A percentile compares a stretch with the other conserved stretches of the same genome.
Conservation (phyloP, 352 stramenopile genomes). For the Globisporangium solare region DNA sequence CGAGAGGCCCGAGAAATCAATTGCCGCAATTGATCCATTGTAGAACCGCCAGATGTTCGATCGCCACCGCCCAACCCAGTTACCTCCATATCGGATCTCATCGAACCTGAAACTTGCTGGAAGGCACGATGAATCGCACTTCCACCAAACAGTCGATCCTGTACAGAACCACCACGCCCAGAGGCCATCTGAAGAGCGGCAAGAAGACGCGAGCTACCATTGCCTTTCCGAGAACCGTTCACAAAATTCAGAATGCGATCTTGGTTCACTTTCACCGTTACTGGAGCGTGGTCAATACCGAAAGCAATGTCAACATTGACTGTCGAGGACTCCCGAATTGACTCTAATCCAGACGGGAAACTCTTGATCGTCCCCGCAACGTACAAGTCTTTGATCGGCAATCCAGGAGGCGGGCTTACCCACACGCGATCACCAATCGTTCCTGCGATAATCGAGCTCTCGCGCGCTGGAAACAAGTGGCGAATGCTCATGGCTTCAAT, state of each 20-base stretch:
- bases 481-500: slow-evolving; percentile 76
- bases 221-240: slow-evolving; percentile 22
- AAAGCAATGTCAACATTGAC: slow-evolving; percentile 58
- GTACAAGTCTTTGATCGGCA: slow-evolving; percentile 32
- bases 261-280: slow-evolving; percentile 56
- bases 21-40: slow-evolving; percentile 56
- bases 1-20: slow-evolving; percentile 35
- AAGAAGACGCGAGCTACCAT: slow-evolving; percentile 44
- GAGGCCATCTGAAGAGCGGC: slow-evolving; percentile 48
- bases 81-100: slow-evolving; percentile 12
- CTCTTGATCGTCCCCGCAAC: slow-evolving; percentile 58
- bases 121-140: slow-evolving; percentile 29
- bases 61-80: neutral
- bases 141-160: slow-evolving; percentile 17
- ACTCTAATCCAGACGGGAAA: slow-evolving; percentile 50
- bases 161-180: slow-evolving; percentile 10
- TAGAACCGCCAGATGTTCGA: slow-evolving; percentile 12
- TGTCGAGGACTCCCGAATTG: slow-evolving; percentile 33
- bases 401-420: slow-evolving; percentile 33
- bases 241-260: slow-evolving; percentile 55
- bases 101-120: slow-evolving; percentile 33
- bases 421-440: slow-evolving; percentile 64
- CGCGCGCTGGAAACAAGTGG: slow-evolving; percentile 52
- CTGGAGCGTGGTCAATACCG: slow-evolving; percentile 22
- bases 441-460: slow-evolving; percentile 48